Conservation (phyloP, 2,329 filamentous ascomycete species). For the Neocucurbitaria cava region DNA sequence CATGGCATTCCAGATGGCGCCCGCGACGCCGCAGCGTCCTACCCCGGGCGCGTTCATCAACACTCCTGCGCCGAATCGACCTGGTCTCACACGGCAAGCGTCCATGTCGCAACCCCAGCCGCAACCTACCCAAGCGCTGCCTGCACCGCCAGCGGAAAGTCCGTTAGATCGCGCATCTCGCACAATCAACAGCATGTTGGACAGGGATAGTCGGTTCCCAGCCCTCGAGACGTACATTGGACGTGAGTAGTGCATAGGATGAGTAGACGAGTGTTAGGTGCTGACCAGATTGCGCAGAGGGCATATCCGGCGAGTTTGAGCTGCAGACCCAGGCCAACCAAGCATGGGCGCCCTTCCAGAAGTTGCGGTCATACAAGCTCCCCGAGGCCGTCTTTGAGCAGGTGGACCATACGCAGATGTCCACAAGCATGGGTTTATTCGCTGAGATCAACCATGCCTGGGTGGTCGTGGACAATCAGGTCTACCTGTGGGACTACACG, state of each 20-base stretch:
- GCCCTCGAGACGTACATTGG: conserved; percentile 88
- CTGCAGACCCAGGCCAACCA: conserved; percentile 67
- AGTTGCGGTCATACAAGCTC: conserved; percentile 84
- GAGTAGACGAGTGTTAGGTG: conserved; percentile 5
- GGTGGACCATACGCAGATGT: conserved; percentile 84
- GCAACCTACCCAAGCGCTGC: conserved; percentile 31
- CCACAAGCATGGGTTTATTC: conserved; percentile 94
- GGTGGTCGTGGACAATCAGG: conserved; percentile 92
- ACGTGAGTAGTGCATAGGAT: conserved; percentile 64
- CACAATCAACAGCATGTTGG: conserved; percentile 81
- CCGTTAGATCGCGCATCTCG: conserved; percentile 81
- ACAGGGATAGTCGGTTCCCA: conserved; percentile 80
- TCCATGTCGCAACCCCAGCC: conserved; percentile 35
- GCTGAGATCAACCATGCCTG: conserved; percentile 94
- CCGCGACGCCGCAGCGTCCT: conserved; percentile 69
- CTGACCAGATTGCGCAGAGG: conserved; percentile 64
- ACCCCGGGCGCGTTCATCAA: conserved; percentile 78
- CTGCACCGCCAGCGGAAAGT: conserved; percentile 48
- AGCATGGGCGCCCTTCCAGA: conserved; percentile 89
- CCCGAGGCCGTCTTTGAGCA: conserved; percentile 92
- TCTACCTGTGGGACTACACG: conserved; percentile 98
- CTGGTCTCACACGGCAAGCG: conserved; percentile 30
- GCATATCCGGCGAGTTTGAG: conserved; percentile 91
- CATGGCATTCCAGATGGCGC: conserved; percentile 41
- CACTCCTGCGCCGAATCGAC: conserved; percentile 67